A percentile compares a stretch with the other conserved stretches of the same genome.
phyloP scores from a whole-genome alignment of 176 grass and related monocot species.

The Hordeum vulgare region MorexV3_pseudomolecules_assembly NC_058524.1:167378844-167379343 shows the following conservation, averaged over 20 bases:
- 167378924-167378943: not conserved
- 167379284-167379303: too few species aligned
- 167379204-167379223: too few species aligned
- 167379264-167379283: too few species aligned
- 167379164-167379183: too few species aligned
- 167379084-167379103: not conserved
- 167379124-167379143: not conserved
- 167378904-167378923: not conserved
- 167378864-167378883: not conserved
- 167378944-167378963: not conserved
- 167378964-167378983: not conserved
- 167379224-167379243: too few species aligned
- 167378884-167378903: conserved; percentile 16
- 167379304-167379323: too few species aligned
- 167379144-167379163: too few species aligned
- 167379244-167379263: too few species aligned
- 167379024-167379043: conserved; percentile 10
- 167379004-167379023: not conserved
- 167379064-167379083: not conserved
- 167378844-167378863: not conserved
- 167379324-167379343: too few species aligned
- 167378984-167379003: not conserved
- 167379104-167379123: not conserved
- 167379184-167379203: too few species aligned
- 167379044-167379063: not conserved